A percentile compares a stretch with the other conserved stretches of the same genome.
These are phyloP conservation scores for Exobasidium cylindrosporum DNA, from an alignment of 1,284 basidiomycete genomes.

Conservation along the genomic window DNA sequence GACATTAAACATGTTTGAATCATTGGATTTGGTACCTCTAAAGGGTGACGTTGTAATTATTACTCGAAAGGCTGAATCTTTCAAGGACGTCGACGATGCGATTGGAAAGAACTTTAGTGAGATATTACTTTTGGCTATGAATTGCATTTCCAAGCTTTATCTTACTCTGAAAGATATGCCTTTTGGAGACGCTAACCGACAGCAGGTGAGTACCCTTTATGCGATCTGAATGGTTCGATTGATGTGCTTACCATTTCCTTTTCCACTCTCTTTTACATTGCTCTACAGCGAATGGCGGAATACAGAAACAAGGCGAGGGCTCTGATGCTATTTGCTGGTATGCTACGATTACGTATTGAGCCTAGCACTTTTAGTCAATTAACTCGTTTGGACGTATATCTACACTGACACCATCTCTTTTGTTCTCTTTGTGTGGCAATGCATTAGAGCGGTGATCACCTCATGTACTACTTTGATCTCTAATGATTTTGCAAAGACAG, in stretches of 20 bases:
- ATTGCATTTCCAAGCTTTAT: conserved; percentile 66
- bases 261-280: background rate
- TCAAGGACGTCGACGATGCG: conserved; percentile 77
- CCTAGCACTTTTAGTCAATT: conserved; percentile 53
- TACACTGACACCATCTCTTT: conserved; percentile 7
- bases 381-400: conserved; percentile 43
- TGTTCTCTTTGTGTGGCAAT: too few relatives aligned
- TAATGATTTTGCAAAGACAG: too few relatives aligned
- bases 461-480: background rate
- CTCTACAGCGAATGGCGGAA: conserved; percentile 30
- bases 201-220: conserved; percentile 14
- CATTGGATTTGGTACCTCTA: conserved; percentile 83
- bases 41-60: conserved; percentile 74
- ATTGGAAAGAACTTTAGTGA: conserved; percentile 85
- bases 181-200: background rate
- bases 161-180: conserved; percentile 45
- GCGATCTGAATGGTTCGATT: background rate
- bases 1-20: conserved; percentile 81
- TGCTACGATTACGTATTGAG: conserved; percentile 53
- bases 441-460: background rate
- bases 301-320: conserved; percentile 47
- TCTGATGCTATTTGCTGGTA: conserved; percentile 55
- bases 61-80: conserved; percentile 74
- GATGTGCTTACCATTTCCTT: background rate
- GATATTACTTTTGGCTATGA: conserved; percentile 90